A percentile compares a stretch with the other conserved stretches of the same genome.
These are phyloP conservation scores for Lepiota subincarnata DNA, from an alignment of 768 basidiomycete genomes.

Conservation along the genomic window DNA sequence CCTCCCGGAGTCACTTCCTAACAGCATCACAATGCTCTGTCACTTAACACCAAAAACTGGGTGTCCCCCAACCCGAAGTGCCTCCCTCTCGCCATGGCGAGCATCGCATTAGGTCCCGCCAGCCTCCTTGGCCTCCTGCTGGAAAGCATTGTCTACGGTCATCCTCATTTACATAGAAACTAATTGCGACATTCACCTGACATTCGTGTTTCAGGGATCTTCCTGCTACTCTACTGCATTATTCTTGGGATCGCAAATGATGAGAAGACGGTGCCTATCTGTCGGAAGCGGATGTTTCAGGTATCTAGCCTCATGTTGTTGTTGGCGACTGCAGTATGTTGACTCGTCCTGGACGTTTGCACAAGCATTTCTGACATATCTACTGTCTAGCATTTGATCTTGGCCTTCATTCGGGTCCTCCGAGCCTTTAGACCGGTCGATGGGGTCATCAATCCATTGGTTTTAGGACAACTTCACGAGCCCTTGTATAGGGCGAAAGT, in stretches of 20 bases:
- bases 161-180: not conserved
- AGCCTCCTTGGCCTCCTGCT: not conserved
- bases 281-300: not conserved
- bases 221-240: not conserved
- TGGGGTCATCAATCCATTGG: not conserved
- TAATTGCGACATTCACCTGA: not conserved
- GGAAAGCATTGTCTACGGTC: conserved; percentile 4
- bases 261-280: not conserved
- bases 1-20: not conserved
- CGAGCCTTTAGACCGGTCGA: not conserved
- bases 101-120: not conserved
- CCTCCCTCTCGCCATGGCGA: not conserved
- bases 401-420: not conserved
- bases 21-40: too few species aligned
- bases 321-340: not conserved
- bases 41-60: not conserved
- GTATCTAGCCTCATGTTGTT: conserved; percentile 1
- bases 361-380: not conserved
- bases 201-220: not conserved
- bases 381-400: not conserved
- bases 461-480: not conserved
- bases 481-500: not conserved
- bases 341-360: too few species aligned
- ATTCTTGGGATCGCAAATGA: not conserved
- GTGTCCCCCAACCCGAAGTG: too few species aligned